phyloP scores from a whole-genome alignment of 1,139 yeast species.

The Zygoascus sp. region DNA sequence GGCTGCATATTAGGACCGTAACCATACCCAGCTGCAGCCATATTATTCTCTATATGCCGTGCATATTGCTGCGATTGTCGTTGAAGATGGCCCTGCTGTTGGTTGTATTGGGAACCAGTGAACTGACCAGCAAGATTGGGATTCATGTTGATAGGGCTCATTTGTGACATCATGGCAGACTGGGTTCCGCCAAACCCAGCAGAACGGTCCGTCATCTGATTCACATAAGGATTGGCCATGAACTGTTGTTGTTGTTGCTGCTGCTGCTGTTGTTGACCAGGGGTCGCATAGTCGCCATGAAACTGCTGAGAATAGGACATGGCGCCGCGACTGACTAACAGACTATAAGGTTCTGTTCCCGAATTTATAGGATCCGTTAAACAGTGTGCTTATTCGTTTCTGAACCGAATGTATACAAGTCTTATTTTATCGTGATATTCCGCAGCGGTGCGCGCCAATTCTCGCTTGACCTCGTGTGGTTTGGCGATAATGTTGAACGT shows the following conservation, averaged over 20 bases:
- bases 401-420: no score
- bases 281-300: background rate
- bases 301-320: conserved; percentile 1
- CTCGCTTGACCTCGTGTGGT: background rate
- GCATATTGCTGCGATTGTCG: conserved; percentile 17
- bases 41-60: conserved; percentile 4
- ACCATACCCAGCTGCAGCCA: conserved; percentile 5
- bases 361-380: no score
- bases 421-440: no score
- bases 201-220: background rate
- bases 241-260: conserved; percentile 10
- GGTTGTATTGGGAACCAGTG: conserved; percentile 15
- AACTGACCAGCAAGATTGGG: conserved; percentile 4
- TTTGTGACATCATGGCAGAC: background rate
- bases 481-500: background rate
- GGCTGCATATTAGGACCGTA: conserved; percentile 10
- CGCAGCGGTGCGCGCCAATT: no score
- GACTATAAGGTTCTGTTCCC: background rate
- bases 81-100: conserved; percentile 15
- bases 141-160: background rate
- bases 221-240: background rate
- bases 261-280: conserved; percentile 6
- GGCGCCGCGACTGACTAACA: background rate
- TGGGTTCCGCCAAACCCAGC: background rate
- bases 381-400: no score